Evolutionary conservation across 2,329 filamentous ascomycete genomes (phyloP), one percentile per base, ranked within the genome.

Genomic region (Chaetomiaceae sp.): DNA sequence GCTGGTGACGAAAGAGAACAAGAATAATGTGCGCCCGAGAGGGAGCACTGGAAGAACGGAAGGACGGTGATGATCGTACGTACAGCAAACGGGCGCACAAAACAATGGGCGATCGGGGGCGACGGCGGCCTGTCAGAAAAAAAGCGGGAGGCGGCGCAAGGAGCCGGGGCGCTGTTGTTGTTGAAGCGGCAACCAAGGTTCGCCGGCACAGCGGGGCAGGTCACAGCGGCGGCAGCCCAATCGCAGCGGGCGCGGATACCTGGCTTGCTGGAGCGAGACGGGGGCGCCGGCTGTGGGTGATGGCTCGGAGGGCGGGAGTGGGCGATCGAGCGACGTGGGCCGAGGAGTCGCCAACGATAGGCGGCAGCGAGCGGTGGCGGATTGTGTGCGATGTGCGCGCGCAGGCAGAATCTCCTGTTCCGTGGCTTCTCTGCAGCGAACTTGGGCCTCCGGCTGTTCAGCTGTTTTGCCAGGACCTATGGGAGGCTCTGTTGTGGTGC

Each of bases 401-500:
- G 9, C 27, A 45, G 48, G 49, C 36, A 37, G 47, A 48, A 37
- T 47, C 45, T 53, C 48, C 46, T 48, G 31, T 59, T 40, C 34
- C 37, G 15, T 27, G 31, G 31, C 47, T 39, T 43, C 37, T 42
- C 45, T 53, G 27, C 39, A 39, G 40, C 7, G 20, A 19, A 9
- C 20, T 23, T 20, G 37, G 40, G 31, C 17, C 37, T 47, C 39
- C 20, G 23, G 37, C 38, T 33, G 17, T 33, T 51, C 39, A 27
- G 37, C 15, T 6, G 53, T 37, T 37, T 46, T 47, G 43, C 19
- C 14, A 49, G 51, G 42, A 46, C 61, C 60, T 63, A 62, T 65
- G 63, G 54, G 61, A 64, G 62, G 60, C 59, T 65, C 64, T 69
- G 66, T 66, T 69, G 64, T 69, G 70, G 67, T 64, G 61, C 63